Evolutionary conservation across 345 rosid species (phyloP), one percentile per base, ranked within the genome.

Genomic region (Populus ilicifolia): DNA sequence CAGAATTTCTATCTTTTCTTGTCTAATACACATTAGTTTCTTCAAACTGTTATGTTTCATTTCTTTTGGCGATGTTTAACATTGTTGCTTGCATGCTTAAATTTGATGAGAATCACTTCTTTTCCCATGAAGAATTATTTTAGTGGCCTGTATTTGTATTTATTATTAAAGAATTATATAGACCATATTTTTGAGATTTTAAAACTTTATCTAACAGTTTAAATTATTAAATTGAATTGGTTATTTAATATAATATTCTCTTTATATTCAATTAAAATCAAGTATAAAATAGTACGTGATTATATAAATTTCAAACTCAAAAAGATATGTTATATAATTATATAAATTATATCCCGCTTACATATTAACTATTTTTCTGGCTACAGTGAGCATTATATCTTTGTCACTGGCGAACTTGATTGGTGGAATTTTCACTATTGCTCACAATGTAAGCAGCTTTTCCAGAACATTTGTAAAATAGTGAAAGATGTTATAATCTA

Each of bases 341-440:
- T 33, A 33, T 33, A 33, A 33, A 33, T 33, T 0, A 33, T 33
- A 33, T 33, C 36, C 5, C 5, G 5, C 29, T 27, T 27, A 27
- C 29, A 27, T 27, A 13, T 29, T 75, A 11, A 30, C 21, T 18
- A 5, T 33, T 56, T 76, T 27, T 25, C 5, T 10, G 29, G 54
- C 69, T 69, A 29, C 65, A 80, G 82, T 50, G 71, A 70, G 65
- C 6, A 75, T 70, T 52, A 2, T 80, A 27, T 79, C 75, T 36
- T 20, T 80, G 74, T 71, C 75, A 1, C n/a, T 80, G 72, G 82
- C 82, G 64, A 80, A 75, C 43, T 75, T 80, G 13, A 72, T 75
- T 16, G 69, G 72, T 64, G 82, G 82, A 27, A 39, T 80, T 14
- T 63, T 75, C 23, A 50, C 70, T 16, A 27, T 80, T 12, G 63